A percentile compares a stretch with the other conserved stretches of the same genome.
phyloP scores from a whole-genome alignment of 495 filamentous ascomycete species.

The Haplographium delicatum region DNA sequence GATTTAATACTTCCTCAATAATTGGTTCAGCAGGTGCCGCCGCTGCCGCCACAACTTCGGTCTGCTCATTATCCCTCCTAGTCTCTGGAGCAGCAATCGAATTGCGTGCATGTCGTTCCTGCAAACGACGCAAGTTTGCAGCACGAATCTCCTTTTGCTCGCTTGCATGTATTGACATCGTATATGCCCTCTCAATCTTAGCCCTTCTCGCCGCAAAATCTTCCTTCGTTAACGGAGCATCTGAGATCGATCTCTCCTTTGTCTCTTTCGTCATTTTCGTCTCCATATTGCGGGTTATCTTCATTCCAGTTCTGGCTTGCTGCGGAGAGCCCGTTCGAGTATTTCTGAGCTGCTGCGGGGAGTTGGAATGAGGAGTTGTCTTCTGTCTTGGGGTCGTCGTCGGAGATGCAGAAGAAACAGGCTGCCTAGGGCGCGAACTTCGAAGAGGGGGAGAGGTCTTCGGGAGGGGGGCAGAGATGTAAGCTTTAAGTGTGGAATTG shows the following conservation, averaged over 20 bases:
- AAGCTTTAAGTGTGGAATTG: constrained; percentile 46
- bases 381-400: constrained; percentile 59
- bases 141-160: constrained; percentile 52
- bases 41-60: constrained; percentile 32
- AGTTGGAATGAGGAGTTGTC: constrained; percentile 36
- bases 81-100: neutral
- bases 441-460: constrained; percentile 65
- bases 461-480: constrained; percentile 42
- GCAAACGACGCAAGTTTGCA: constrained; percentile 31
- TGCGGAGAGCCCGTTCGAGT: no score
- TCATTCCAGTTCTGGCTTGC: constrained; percentile 29
- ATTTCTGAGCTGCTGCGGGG: constrained; percentile 21
- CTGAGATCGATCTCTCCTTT: constrained; percentile 37
- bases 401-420: constrained; percentile 69
- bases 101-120: constrained; percentile 35
- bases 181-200: constrained; percentile 75
- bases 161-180: constrained; percentile 65
- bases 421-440: constrained; percentile 75
- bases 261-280: constrained; percentile 33
- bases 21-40: constrained; percentile 24
- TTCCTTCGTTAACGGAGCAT: constrained; percentile 51
- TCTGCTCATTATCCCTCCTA: constrained; percentile 36
- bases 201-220: constrained; percentile 75
- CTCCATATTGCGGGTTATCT: constrained; percentile 30
- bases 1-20: constrained; percentile 1